Evolutionary conservation across 2,329 filamentous ascomycete species (phyloP), one percentile per base, ranked within the genome.

Genomic region (Penicillium sp.): DNA sequence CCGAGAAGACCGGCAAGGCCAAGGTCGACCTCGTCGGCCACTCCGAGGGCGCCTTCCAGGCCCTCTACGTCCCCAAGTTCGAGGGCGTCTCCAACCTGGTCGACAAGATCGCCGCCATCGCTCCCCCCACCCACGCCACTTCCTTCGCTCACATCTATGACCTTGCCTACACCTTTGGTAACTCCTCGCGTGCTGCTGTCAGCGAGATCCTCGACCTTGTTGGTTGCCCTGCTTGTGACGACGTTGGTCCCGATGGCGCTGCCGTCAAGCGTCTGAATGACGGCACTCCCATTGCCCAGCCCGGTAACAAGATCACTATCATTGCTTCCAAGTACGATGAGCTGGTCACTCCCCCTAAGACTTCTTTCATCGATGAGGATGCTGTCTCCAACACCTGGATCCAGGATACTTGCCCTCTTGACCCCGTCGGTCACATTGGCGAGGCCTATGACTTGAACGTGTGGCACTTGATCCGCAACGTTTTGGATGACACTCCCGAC

Each of bases 1-100:
- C 61, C 14, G 49, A 64, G 5, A 66, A 69, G 54, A 75, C 75
- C 2, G 71, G 70, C 9, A 70, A 71, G 4, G 42, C 50, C n/a
- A 75, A 74, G 46, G 64, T 78, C 29, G 70, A 78, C 50, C 54
- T 78, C 1, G 73, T 78, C 14, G 76, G 76, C 7, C 75, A 78
- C 59, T 78, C 75, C 2, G 76, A 78, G 59, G 76, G 76, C 42
- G 76, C 66, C 5, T 75, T 77, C 51, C 74, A 77, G 54, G 52
- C 70, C 1, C 61, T 78, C 2, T 75, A 75, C 47, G 72, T 74
- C 9, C 71, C 72, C n/a, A 75, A 75, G 43, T 73, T 74, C 58
- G 63, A 72, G 22, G 62, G 65, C 2, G 67, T 73, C 3, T 50
- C 68, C 16, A 50, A 57, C 9, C 40, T 69, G 7, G 46, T 75